Evolutionary conservation across 257 asterid species (phyloP).

Genomic region (Osmanthus fragrans): DNA sequence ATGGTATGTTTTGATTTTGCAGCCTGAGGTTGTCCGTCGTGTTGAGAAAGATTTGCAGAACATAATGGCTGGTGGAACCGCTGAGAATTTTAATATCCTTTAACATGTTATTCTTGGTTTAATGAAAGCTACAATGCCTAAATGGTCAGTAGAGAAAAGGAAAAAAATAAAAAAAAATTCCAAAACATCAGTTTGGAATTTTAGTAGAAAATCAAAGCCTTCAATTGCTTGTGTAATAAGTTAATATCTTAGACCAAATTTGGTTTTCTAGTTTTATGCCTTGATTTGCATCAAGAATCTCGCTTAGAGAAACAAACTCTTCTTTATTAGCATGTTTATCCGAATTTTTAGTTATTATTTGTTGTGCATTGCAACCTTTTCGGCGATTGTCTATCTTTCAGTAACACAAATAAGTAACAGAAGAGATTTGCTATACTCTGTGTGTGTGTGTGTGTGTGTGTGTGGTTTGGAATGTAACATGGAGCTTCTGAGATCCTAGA

Average conservation of each 20-base stretch:
- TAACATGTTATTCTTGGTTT: slow-evolving; percentile 1
- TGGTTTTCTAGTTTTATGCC: neutral
- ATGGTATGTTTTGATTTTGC: slow-evolving; percentile 36
- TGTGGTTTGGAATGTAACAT: neutral
- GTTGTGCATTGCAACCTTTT: neutral
- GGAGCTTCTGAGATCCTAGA: neutral
- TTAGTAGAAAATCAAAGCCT: too few species aligned
- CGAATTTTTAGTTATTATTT: neutral
- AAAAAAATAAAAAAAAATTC: neutral
- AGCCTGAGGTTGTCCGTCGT: slow-evolving; percentile 96
- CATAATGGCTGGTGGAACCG: slow-evolving; percentile 96
- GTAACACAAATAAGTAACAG: neutral
- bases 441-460: too few species aligned
- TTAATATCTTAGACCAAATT: too few species aligned
- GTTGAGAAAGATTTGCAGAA: slow-evolving; percentile 93
- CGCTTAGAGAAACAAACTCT: neutral
- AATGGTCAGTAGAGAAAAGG: neutral
- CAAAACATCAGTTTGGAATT: too few species aligned
- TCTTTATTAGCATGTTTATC: neutral
- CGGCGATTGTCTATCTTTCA: neutral
- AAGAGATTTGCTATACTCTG: too few species aligned
- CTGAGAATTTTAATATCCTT: slow-evolving; percentile 87
- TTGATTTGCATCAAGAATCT: neutral
- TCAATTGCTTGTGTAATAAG: too few species aligned
- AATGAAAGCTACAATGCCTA: neutral